Percentiles rank a stretch among this genome's conserved stretches.
phyloP scores from a whole-genome alignment of 257 asterid genomes.

The Forsythia viridissima region DNA sequence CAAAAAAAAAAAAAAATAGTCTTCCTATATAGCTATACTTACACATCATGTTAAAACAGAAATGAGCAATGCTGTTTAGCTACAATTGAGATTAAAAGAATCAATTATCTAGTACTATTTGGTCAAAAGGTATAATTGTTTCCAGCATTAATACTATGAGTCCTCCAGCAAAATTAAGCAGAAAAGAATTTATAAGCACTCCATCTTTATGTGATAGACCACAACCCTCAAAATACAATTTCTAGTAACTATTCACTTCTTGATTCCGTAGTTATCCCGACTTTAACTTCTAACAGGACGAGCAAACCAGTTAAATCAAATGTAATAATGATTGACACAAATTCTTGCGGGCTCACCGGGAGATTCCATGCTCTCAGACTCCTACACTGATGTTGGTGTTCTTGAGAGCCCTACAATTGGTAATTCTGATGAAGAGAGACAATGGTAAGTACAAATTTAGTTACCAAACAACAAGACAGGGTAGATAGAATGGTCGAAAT shows the following conservation, averaged over 20 bases:
- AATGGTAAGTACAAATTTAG: constrained; percentile 14
- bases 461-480: constrained; percentile 9
- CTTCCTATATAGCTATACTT: too few relatives aligned
- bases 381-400: constrained; percentile 18
- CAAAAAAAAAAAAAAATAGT: background rate
- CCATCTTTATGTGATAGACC: background rate
- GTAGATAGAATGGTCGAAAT: constrained; percentile 17
- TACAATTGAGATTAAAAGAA: background rate
- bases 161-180: background rate
- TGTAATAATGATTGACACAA: constrained; percentile 10
- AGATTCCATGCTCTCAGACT: constrained; percentile 43
- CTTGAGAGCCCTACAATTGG: constrained; percentile 23
- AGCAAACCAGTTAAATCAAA: constrained; percentile 9
- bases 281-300: constrained; percentile 4
- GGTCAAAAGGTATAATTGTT: background rate
- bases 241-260: constrained; percentile 4
- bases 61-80: background rate
- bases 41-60: too few relatives aligned
- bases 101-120: background rate
- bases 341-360: constrained; percentile 37
- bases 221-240: constrained; percentile 13
- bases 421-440: constrained; percentile 20
- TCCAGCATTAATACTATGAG: background rate
- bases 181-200: background rate
- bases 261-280: background rate